phyloP scores from a whole-genome alignment of 306 rosid genomes.

The Prunus persica region Prunus_persica_NCBIv2 NC_034013.1:15421001-15421500 shows the following conservation, averaged over 20 bases:
- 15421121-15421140: conserved; percentile 44
- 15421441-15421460: not conserved
- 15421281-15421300: conserved; percentile 58
- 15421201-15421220: conserved; percentile 59
- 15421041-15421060: not conserved
- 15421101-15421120: not conserved
- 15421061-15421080: not conserved
- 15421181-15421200: conserved; percentile 48
- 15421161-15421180: conserved; percentile 50
- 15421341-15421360: conserved; percentile 1
- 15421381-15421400: conserved; percentile 53
- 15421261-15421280: conserved; percentile 59
- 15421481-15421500: conserved; percentile 31
- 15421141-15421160: conserved; percentile 63
- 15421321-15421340: conserved; percentile 29
- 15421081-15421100: not conserved
- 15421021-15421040: not conserved
- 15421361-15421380: conserved; percentile 55
- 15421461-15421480: not conserved
- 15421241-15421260: conserved; percentile 39
- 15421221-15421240: conserved; percentile 44
- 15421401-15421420: conserved; percentile 14
- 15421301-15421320: conserved; percentile 48
- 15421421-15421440: conserved; percentile 19
- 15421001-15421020: conserved; percentile 35